Conservation (phyloP, 345 rosid genomes). For the Sisymbrium altissimum region DNA sequence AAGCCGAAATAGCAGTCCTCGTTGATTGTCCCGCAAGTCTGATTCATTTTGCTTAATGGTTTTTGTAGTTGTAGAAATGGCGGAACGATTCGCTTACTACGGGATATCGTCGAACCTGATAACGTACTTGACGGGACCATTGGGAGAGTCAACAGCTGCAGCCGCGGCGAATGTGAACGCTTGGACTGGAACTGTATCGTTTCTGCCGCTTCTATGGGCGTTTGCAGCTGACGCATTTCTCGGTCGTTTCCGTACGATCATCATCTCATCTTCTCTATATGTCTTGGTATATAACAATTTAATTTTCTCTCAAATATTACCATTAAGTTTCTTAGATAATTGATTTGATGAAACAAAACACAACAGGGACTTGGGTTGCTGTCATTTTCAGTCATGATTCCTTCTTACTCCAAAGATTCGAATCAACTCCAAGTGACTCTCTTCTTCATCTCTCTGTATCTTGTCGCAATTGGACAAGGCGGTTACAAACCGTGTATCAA, state of each 20-base stretch:
- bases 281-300: slow-evolving; percentile 30
- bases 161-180: slow-evolving; percentile 67
- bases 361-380: slow-evolving; percentile 41
- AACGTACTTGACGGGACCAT: slow-evolving; percentile 57
- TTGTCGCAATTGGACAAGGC: slow-evolving; percentile 38
- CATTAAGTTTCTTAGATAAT: neutral
- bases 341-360: neutral
- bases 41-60: neutral
- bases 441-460: slow-evolving; percentile 31
- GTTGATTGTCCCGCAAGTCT: neutral
- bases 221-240: slow-evolving; percentile 58
- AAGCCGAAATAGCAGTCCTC: neutral
- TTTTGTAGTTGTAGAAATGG: slow-evolving; percentile 40
- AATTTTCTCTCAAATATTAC: neutral
- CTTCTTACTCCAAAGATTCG: neutral
- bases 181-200: slow-evolving; percentile 49
- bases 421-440: slow-evolving; percentile 21
- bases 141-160: slow-evolving; percentile 52
- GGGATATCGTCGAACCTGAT: slow-evolving; percentile 53
- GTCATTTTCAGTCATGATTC: slow-evolving; percentile 30
- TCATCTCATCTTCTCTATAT: slow-evolving; percentile 52
- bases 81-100: slow-evolving; percentile 54
- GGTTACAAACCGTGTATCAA: slow-evolving; percentile 78
- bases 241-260: slow-evolving; percentile 60
- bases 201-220: slow-evolving; percentile 59